These are phyloP conservation scores for Penicillium turbatum DNA, from an alignment of 495 filamentous ascomycete species.

Conservation along the genomic window DNA sequence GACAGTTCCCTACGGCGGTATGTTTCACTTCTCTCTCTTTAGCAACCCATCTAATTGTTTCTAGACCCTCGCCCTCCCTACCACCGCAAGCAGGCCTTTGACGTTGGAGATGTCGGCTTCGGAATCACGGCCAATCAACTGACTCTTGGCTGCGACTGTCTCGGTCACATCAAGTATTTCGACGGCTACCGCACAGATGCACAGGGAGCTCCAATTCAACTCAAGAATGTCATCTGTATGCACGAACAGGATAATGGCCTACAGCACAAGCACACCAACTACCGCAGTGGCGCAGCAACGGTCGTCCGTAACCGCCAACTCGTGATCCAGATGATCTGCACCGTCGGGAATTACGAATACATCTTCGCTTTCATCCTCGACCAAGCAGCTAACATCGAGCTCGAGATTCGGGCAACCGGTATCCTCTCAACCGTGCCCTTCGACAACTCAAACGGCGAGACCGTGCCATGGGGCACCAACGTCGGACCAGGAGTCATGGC, in stretches of 20 bases:
- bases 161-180: slow-evolving; percentile 65
- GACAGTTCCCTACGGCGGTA: slow-evolving; percentile 60
- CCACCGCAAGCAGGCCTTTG: slow-evolving; percentile 70
- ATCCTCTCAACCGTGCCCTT: slow-evolving; percentile 82
- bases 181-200: slow-evolving; percentile 52
- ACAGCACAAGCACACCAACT: slow-evolving; percentile 69
- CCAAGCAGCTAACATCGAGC: slow-evolving; percentile 73
- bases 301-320: slow-evolving; percentile 59
- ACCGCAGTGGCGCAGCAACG: slow-evolving; percentile 55
- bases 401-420: slow-evolving; percentile 85
- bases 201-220: slow-evolving; percentile 49
- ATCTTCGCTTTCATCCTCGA: slow-evolving; percentile 83
- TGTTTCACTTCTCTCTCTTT: background rate
- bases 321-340: slow-evolving; percentile 70
- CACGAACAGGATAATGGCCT: slow-evolving; percentile 69
- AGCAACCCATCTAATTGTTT: slow-evolving; percentile 2
- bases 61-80: slow-evolving; percentile 62
- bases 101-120: slow-evolving; percentile 65
- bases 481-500: slow-evolving; percentile 82
- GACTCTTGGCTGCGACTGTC: slow-evolving; percentile 63
- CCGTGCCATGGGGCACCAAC: slow-evolving; percentile 71
- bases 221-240: slow-evolving; percentile 60
- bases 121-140: slow-evolving; percentile 66
- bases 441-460: slow-evolving; percentile 49
- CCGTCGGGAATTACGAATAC: slow-evolving; percentile 80